Percentiles rank a stretch among this genome's conserved stretches.
These are phyloP conservation scores for Colletotrichum tropicale DNA, from an alignment of 2,329 filamentous ascomycete species.

Conservation along the genomic window DNA sequence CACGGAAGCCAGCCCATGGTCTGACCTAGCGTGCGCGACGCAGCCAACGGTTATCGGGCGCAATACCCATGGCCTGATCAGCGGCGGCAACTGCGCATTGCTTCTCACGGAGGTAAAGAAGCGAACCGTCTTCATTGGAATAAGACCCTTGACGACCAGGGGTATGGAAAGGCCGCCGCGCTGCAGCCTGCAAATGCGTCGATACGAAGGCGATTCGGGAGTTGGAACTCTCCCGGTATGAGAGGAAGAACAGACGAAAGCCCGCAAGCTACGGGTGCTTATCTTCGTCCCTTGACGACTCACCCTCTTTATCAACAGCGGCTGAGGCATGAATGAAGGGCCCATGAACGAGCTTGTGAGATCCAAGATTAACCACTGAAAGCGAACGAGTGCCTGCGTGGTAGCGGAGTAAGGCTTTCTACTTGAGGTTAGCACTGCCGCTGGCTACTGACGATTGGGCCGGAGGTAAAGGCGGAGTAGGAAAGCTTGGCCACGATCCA, in stretches of 20 bases:
- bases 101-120: fast-evolving
- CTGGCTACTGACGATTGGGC: background rate
- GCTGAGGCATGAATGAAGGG: background rate
- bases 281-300: background rate
- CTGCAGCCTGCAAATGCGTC: background rate
- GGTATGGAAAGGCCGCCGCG: background rate
- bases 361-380: background rate
- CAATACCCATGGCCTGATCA: background rate
- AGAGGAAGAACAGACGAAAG: background rate
- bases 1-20: fast-evolving
- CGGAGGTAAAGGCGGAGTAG: background rate
- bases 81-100: fast-evolving
- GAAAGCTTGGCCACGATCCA: fast-evolving
- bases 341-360: background rate
- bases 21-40: background rate
- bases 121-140: background rate
- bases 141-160: background rate
- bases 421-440: background rate
- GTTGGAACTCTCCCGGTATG: fast-evolving
- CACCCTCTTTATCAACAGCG: background rate
- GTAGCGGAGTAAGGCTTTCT: background rate
- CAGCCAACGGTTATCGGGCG: fast-evolving
- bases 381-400: background rate
- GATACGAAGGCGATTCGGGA: background rate
- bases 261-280: fast-evolving